These are phyloP conservation scores for Colletotrichum cordylinicola DNA, from an alignment of 2,329 filamentous ascomycete genomes.

Conservation along the genomic window DNA sequence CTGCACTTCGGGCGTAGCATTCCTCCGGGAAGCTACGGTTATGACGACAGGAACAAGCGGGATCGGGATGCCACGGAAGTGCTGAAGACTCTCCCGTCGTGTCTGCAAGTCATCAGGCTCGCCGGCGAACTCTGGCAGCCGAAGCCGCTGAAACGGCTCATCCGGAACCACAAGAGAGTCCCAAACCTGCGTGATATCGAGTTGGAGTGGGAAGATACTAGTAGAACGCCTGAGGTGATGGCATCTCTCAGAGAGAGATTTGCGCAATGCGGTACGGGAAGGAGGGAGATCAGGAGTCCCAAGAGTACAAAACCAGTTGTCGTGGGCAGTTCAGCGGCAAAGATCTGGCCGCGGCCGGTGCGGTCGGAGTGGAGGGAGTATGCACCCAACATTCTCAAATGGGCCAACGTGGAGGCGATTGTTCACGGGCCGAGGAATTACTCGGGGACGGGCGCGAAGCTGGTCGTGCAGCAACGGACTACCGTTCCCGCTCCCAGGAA, in stretches of 20 bases:
- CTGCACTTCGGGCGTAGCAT: not conserved
- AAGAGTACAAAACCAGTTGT: not conserved
- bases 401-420: not conserved
- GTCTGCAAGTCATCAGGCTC: not conserved
- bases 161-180: not conserved
- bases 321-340: not conserved
- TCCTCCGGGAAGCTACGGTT: not conserved
- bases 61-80: not conserved
- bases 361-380: not conserved
- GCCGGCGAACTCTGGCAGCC: not conserved
- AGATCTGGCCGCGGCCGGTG: not conserved
- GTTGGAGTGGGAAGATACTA: not conserved
- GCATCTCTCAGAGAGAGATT: not conserved
- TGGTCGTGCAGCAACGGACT: not conserved
- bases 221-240: accelerated
- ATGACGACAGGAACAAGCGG: not conserved
- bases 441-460: not conserved
- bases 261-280: not conserved
- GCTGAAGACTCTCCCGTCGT: not conserved
- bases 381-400: not conserved
- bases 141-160: not conserved
- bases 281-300: not conserved
- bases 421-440: not conserved
- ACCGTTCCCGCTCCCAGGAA: not conserved
- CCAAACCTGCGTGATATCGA: not conserved